These are phyloP conservation scores for Entoloma clypeatum DNA, from an alignment of 1,284 basidiomycete species.

Conservation along the genomic window DNA sequence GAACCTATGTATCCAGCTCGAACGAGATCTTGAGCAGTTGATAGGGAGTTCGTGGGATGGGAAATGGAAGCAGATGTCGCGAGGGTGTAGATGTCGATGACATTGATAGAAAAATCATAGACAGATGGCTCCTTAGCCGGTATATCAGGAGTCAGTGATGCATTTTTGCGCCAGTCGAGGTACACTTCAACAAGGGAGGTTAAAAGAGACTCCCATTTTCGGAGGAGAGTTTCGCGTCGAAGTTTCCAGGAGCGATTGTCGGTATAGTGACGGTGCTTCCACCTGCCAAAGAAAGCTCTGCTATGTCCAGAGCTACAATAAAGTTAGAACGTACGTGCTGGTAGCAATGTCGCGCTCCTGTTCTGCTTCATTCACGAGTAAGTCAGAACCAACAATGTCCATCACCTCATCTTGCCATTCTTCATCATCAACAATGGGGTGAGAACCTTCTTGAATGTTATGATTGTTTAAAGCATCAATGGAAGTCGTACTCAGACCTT, in stretches of 20 bases:
- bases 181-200: not conserved
- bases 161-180: not conserved
- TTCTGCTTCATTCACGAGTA: not conserved
- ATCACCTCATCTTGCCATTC: slow-evolving; percentile 3
- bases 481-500: not conserved
- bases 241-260: slow-evolving; percentile 6
- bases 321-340: slow-evolving; percentile 1
- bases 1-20: slow-evolving; percentile 13
- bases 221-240: not conserved
- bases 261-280: slow-evolving; percentile 4
- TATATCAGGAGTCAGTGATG: too few species aligned
- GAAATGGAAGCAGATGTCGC: slow-evolving; percentile 7
- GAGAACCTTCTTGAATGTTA: not conserved
- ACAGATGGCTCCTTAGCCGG: not conserved
- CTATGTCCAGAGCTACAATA: not conserved
- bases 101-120: slow-evolving; percentile 10
- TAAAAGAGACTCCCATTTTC: slow-evolving; percentile 2
- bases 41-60: not conserved
- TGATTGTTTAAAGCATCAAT: not conserved
- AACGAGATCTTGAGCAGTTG: slow-evolving; percentile 7
- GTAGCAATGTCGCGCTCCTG: slow-evolving; percentile 1
- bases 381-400: slow-evolving; percentile 1
- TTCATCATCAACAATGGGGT: not conserved
- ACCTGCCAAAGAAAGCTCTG: not conserved
- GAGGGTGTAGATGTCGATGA: slow-evolving; percentile 14